phyloP scores from a whole-genome alignment of 2,329 filamentous ascomycete genomes.

The Ceratocystis lukuohia region DNA sequence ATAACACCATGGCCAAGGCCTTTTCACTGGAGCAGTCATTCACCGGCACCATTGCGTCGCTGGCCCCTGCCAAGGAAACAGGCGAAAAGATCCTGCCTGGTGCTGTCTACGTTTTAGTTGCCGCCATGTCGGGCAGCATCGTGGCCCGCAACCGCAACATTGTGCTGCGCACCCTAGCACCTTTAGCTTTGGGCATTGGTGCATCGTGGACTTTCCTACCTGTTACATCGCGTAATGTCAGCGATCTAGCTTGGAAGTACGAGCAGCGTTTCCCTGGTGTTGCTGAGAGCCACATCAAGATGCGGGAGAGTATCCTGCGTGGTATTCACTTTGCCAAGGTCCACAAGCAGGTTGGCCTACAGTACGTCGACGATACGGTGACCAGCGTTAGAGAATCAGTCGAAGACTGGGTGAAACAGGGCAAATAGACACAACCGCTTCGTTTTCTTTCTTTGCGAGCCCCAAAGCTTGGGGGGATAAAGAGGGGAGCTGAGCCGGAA shows the following conservation, averaged over 20 bases:
- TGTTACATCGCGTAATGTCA: slow-evolving; percentile 78
- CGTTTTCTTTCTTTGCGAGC: neutral
- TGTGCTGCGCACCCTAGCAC: slow-evolving; percentile 61
- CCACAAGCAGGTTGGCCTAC: slow-evolving; percentile 56
- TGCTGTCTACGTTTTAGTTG: slow-evolving; percentile 79
- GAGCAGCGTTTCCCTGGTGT: slow-evolving; percentile 79
- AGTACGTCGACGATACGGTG: slow-evolving; percentile 70
- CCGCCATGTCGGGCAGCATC: slow-evolving; percentile 90
- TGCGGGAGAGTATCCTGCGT: slow-evolving; percentile 54
- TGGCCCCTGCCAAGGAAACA: slow-evolving; percentile 73
- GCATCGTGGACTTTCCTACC: slow-evolving; percentile 78
- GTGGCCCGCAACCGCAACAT: slow-evolving; percentile 78
- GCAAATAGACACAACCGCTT: slow-evolving; percentile 44
- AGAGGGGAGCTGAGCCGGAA: slow-evolving; percentile 9
- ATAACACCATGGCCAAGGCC: slow-evolving; percentile 64
- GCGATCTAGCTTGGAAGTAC: slow-evolving; percentile 77
- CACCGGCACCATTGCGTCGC: slow-evolving; percentile 73
- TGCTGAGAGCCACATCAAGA: slow-evolving; percentile 63
- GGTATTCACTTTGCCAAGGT: slow-evolving; percentile 61
- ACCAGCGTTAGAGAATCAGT: slow-evolving; percentile 59
- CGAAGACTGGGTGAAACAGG: slow-evolving; percentile 85
- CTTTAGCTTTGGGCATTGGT: slow-evolving; percentile 65
- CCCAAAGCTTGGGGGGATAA: neutral
- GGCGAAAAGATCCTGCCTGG: slow-evolving; percentile 86
- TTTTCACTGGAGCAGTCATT: slow-evolving; percentile 81